Conservation (phyloP, 164 flowering plant species). For the Sedum album region DNA sequence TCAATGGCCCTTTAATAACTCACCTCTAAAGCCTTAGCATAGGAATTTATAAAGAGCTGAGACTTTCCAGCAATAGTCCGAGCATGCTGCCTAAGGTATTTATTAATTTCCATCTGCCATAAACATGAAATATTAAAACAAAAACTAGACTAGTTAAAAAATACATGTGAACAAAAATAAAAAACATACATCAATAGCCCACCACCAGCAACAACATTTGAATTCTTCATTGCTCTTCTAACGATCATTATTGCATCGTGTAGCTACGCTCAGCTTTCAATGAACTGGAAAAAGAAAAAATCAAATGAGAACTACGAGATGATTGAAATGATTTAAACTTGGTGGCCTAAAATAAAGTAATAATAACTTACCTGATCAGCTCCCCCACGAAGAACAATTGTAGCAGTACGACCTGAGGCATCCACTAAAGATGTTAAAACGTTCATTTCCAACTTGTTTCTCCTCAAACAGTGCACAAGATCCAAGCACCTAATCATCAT, state of each 20-base stretch:
- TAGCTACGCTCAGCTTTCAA: slow-evolving; percentile 98
- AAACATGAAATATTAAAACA: neutral
- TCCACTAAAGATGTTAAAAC: slow-evolving; percentile 93
- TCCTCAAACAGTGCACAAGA: slow-evolving; percentile 94
- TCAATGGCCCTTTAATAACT: neutral
- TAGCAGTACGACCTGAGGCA: slow-evolving; percentile 90
- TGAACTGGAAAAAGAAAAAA: slow-evolving; percentile 48
- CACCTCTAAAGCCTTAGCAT: slow-evolving; percentile 99
- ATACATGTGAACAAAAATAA: neutral
- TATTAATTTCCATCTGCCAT: slow-evolving; percentile 90
- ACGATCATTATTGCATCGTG: slow-evolving; percentile 99
- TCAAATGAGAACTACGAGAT: neutral
- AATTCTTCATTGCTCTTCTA: slow-evolving; percentile 91
- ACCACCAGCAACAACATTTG: slow-evolving; percentile 98
- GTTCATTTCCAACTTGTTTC: slow-evolving; percentile 92
- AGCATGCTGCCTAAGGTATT: slow-evolving; percentile 88
- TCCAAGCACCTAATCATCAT: slow-evolving; percentile 72
- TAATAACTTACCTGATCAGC: slow-evolving; percentile 77
- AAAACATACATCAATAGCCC: slow-evolving; percentile 94
- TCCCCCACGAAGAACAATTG: slow-evolving; percentile 99
- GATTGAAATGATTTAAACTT: neutral
- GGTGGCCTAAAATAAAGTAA: neutral
- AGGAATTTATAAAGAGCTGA: slow-evolving; percentile 93
- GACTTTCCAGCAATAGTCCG: slow-evolving; percentile 93
- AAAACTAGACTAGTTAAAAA: neutral